Base-by-base conservation (phyloP, 1,284 basidiomycete species). In the Trichosporon sp. region DNA sequence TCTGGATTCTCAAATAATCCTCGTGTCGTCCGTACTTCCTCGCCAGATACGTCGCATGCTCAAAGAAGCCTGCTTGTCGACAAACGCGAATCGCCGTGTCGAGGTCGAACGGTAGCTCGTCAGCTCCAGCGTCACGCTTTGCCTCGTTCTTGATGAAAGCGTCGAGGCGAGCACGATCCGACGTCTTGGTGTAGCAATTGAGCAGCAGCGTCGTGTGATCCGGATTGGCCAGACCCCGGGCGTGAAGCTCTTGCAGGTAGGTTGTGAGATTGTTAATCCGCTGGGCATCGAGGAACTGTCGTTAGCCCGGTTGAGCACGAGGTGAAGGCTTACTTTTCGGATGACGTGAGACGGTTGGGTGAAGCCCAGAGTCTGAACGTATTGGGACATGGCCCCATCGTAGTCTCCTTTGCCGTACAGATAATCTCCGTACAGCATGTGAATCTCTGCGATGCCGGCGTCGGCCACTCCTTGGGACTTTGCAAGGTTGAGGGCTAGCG, bases 41-140 rank as follows among this genome's bases (percentile, higher is more conserved):
- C 5, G 95, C 95, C 4, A 99, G 85, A 78, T 96, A 99, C 0
- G 89, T 87, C 0, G 96, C 96, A 74, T 99, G 95, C 59, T 92
- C 89, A 73, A 91, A 96, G 79, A 96, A 99, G 0, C 94, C 92
- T 0, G 93, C 95, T 78, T 98, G 95, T 21, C 95, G 85, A 76
- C 95, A 98, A 10, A 99, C 95, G 0, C 92, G 85, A 66, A 99
- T 97, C 0, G 94, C 96, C 0, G 95, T 98, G 64, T 95, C 94
- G 33, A 99, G 85, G 74, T 99, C 96, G 73, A 99, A 99, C 0
- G 94, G 94, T 1, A 95, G 85, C 72, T 92, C 91, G 57, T 86
- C 85, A 80, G 82, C 68, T 13, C 83, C 80, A 78, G 74, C 70
- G 78, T 73, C 65, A 27, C 74, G 63, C 27, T 81, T 74, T 2